Base-by-base conservation (phyloP, 1,284 basidiomycete genomes). In the Mrakiaceae sp. region DNA sequence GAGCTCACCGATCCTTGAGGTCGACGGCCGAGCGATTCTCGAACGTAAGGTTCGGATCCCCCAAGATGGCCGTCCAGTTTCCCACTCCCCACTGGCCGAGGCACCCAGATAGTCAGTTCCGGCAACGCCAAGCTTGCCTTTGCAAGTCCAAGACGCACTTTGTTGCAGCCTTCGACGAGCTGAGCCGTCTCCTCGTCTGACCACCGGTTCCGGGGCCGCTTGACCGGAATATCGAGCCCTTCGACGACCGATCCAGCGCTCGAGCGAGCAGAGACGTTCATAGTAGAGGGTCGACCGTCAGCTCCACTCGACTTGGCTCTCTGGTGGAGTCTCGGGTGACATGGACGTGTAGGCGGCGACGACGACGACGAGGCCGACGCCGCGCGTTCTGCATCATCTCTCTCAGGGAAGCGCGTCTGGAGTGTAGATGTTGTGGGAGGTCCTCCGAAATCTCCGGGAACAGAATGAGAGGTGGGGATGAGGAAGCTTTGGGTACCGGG, bases 1-100 rank as follows among this genome's bases (percentile, higher is more conserved):
- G 57, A 12, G 27, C 60, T 43, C 6, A 61, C 60, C 60, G 60
- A 46, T 61, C 60, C 39, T 61, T 61, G 40, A 61, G 60, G 42
- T 61, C 60, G 12, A 61, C 60, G 10, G 60, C 60, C 11, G 50
- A 42, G 8, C 60, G 39, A 46, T 61, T 44, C 11, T 61, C 39
- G 42, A 61, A 61, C 39, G 49, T 53, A 9, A 61, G 40, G 9
- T 27, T n/a, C 11, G 60, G 51, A 46, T 61, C 60, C 50, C 54
- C 51, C 7, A 61, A 51, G 3, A 61, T 61, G 12, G 50, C 48
- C 27, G n/a, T 44, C 60, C 60, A 61, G 43, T 44, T 61, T 14
- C 60, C 60, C 7, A 61, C 60, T 52, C 60, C 60, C 60, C 60
- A 61, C 60, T 61, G 16, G 39, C 50, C 5, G 14, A 42, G 3